Percentiles rank a stretch among this genome's conserved stretches.
Evolutionary conservation across 768 basidiomycete genomes (phyloP).

Genomic region (Chalciporus sphaerocephalus): DNA sequence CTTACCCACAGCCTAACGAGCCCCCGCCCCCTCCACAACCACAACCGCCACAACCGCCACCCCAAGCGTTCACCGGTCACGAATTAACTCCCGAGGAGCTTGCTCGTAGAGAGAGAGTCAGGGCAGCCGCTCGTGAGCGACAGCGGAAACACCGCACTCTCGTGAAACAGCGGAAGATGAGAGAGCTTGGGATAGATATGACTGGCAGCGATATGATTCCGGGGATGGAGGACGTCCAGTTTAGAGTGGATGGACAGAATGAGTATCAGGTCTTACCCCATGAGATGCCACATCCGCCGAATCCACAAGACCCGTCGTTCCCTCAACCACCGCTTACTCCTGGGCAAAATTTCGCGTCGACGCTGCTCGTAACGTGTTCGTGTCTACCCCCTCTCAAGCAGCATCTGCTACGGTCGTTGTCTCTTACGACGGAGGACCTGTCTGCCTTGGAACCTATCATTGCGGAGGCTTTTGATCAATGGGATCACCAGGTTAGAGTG

Average conservation of each 20-base stretch:
- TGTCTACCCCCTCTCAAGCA: slow-evolving; percentile 71
- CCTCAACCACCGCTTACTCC: slow-evolving; percentile 48
- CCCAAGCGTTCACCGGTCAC: slow-evolving; percentile 25
- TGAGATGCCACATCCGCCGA: slow-evolving; percentile 32
- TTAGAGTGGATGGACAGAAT: slow-evolving; percentile 47
- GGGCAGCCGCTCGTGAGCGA: slow-evolving; percentile 73
- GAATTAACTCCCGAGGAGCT: slow-evolving; percentile 60
- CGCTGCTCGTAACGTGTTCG: slow-evolving; percentile 70
- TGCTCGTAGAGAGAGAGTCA: slow-evolving; percentile 63
- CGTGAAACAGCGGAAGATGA: slow-evolving; percentile 76
- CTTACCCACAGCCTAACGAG: slow-evolving; percentile 35
- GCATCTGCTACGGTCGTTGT: slow-evolving; percentile 65
- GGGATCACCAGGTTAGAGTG: slow-evolving; percentile 68
- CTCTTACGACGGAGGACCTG: slow-evolving; percentile 76
- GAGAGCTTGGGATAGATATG: slow-evolving; percentile 80
- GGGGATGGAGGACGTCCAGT: slow-evolving; percentile 63
- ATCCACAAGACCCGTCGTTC: slow-evolving; percentile 56
- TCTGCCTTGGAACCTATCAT: slow-evolving; percentile 74
- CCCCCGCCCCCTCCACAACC: slow-evolving; percentile 33
- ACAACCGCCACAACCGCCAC: slow-evolving; percentile 26
- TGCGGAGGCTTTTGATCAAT: slow-evolving; percentile 82
- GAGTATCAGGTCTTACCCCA: slow-evolving; percentile 38
- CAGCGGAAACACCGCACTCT: slow-evolving; percentile 78
- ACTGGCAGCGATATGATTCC: slow-evolving; percentile 68
- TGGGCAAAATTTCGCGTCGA: slow-evolving; percentile 78